These are phyloP conservation scores for Russula virescens DNA, from an alignment of 768 basidiomycete species.

Conservation along the genomic window DNA sequence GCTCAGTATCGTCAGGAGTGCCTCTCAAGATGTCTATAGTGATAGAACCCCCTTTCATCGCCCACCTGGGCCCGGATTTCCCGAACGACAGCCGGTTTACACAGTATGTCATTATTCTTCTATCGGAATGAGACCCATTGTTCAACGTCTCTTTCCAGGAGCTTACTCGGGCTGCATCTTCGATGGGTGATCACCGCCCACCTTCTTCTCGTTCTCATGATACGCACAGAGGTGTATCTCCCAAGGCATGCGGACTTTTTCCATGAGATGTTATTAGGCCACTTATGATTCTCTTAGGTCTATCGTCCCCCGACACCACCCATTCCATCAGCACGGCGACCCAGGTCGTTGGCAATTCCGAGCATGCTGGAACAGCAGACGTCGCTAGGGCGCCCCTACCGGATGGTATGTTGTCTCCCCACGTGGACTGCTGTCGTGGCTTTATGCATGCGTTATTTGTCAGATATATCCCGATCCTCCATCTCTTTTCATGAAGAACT, in stretches of 20 bases:
- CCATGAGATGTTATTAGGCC: neutral
- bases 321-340: constrained; percentile 20
- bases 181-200: constrained; percentile 2
- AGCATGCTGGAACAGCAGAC: neutral
- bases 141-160: neutral
- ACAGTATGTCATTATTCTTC: neutral
- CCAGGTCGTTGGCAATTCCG: constrained; percentile 14
- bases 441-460: neutral
- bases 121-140: neutral
- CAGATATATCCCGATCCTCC: constrained; percentile 24
- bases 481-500: constrained; percentile 17
- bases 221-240: neutral
- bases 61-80: neutral
- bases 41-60: constrained; percentile 4
- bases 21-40: neutral
- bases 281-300: constrained; percentile 18
- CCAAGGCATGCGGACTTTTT: constrained; percentile 13
- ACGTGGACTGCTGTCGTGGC: neutral
- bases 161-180: constrained; percentile 1
- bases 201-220: constrained; percentile 1
- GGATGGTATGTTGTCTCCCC: constrained; percentile 12
- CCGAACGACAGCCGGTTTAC: constrained; percentile 1
- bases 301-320: constrained; percentile 35
- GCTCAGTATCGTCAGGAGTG: constrained; percentile 10
- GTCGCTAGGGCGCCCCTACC: constrained; percentile 13